Evolutionary conservation across 805 yeast genomes (phyloP).

Genomic region (Myxozyma neotropica): DNA sequence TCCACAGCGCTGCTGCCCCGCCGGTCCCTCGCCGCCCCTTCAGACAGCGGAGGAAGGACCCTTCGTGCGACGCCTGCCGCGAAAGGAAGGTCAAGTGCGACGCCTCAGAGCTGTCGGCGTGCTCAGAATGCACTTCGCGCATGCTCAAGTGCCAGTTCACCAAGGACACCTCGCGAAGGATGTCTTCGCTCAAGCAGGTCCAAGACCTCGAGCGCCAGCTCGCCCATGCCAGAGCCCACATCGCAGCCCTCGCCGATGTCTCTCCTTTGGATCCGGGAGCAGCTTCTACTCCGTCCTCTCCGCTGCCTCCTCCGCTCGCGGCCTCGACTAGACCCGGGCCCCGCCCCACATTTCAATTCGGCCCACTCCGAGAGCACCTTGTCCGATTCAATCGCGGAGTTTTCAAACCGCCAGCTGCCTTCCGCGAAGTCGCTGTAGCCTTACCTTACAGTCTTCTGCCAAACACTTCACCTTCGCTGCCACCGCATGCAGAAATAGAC

Average conservation of each 20-base stretch:
- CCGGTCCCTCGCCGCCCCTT: conserved; percentile 32
- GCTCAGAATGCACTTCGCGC: conserved; percentile 40
- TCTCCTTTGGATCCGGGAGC: conserved; percentile 10
- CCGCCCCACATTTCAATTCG: conserved; percentile 15
- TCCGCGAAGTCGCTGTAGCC: conserved; percentile 16
- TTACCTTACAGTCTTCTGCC: not conserved
- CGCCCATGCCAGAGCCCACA: conserved; percentile 26
- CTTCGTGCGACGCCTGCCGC: conserved; percentile 42
- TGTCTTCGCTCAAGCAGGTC: conserved; percentile 36
- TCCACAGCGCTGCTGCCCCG: not conserved
- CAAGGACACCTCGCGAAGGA: conserved; percentile 38
- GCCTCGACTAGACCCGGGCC: conserved; percentile 8
- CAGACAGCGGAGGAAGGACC: conserved; percentile 40
- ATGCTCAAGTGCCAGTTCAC: conserved; percentile 40
- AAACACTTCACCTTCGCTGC: conserved; percentile 21
- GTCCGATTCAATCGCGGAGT: conserved; percentile 21
- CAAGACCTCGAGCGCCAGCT: conserved; percentile 33
- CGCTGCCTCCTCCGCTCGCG: conserved; percentile 7
- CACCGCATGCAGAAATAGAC: conserved; percentile 29
- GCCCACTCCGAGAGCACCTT: conserved; percentile 12
- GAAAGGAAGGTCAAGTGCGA: conserved; percentile 42
- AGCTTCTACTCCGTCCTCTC: conserved; percentile 2
- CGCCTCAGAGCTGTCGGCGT: conserved; percentile 39
- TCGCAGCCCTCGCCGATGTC: conserved; percentile 20
- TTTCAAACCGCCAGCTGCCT: conserved; percentile 30